Evolutionary conservation across 202 grass and related monocot species (phyloP), one percentile per base, ranked within the genome.

Genomic region (Miscanthus sacchariflorus): DNA sequence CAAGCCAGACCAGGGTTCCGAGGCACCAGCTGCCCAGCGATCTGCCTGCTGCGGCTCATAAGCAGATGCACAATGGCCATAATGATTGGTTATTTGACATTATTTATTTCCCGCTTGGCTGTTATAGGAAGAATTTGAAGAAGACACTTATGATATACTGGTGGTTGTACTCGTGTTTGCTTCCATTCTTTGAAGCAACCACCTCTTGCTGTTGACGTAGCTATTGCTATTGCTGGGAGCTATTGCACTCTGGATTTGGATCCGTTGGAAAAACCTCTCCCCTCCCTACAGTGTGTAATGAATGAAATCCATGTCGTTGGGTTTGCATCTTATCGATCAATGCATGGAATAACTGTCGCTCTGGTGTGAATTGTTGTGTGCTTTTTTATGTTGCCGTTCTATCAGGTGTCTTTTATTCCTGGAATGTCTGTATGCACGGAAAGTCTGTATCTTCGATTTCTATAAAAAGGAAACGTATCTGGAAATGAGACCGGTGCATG

Each of bases 21-120:
- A 95, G 2, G 42, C 84, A 81, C 50, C 86, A 61, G 87, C 86
- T 86, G 77, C 89, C 14, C 44, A 81, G 21, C 44, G 85, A 81
- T 96, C 96, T 14, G 83, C 89, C 39, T 98, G 96, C 89, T 98
- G 96, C 40, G 92, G 96, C 23, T 96, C 94, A 44, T 96, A 88
- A 94, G 69, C 36, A 7, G 81, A 44, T 77, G 44, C 23, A 6
- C 13, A 23, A 84, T 64, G 72, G n/a, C 68, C 40, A 30, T 81
- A 68, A 61, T 89, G 43, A 74, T 71, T 91, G 74, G 88, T 89
- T 83, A 79, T 89, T 85, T 89, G 82, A 93, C 86, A 81, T 82
- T 89, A 90, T 95, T 90, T 85, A 86, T 91, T 95, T 87, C 92
- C 87, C 45, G 89, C 88, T 85, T 92, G 80, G 72, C 90, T 96